Conservation (phyloP, 768 basidiomycete genomes). For the Clavulina sp. region DNA sequence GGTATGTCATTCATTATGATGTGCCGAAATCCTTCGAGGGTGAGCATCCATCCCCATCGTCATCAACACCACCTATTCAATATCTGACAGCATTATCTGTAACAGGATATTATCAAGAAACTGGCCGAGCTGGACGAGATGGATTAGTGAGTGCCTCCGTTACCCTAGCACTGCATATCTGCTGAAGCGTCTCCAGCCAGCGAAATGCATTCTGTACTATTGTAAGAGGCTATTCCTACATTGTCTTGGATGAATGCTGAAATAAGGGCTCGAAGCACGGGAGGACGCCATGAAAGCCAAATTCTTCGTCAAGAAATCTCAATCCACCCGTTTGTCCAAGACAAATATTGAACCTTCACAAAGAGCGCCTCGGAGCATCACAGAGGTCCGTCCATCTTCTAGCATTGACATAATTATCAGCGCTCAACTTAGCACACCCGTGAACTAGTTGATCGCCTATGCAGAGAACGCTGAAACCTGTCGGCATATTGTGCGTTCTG, state of each 20-base stretch:
- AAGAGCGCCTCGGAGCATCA: constrained; percentile 44
- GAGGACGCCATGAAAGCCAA: constrained; percentile 48
- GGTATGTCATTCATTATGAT: constrained; percentile 71
- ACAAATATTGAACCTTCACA: constrained; percentile 48
- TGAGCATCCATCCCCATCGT: constrained; percentile 15
- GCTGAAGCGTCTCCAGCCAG: constrained; percentile 28
- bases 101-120: constrained; percentile 74
- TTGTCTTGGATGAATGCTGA: background rate
- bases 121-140: constrained; percentile 68
- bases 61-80: background rate
- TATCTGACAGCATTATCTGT: background rate
- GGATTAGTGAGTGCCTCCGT: constrained; percentile 32
- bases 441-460: constrained; percentile 28
- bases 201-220: constrained; percentile 70
- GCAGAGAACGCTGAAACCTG: constrained; percentile 44
- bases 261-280: constrained; percentile 31
- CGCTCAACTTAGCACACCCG: background rate
- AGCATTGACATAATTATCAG: background rate
- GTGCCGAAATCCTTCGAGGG: constrained; percentile 74
- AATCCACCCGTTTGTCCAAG: constrained; percentile 27
- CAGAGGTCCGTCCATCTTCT: constrained; percentile 27
- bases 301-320: constrained; percentile 31
- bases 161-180: background rate
- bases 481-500: constrained; percentile 46
- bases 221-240: constrained; percentile 27